Evolutionary conservation across 139 green algal species (phyloP), one percentile per base, ranked within the genome.

Genomic region (Ettlia oleoabundans): DNA sequence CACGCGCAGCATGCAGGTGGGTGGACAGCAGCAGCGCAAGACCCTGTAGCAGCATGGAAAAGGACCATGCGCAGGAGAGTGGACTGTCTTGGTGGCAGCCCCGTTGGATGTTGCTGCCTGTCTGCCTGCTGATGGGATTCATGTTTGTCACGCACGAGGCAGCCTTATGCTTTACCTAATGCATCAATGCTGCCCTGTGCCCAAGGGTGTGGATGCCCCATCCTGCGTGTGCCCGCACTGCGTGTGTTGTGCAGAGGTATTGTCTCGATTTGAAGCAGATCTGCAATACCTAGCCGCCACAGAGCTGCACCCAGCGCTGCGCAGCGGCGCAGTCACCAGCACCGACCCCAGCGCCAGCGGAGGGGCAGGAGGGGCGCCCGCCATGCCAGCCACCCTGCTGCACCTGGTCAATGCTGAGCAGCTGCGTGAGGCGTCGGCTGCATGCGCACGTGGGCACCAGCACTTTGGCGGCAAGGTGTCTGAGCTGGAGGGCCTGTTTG

Each of bases 181-280:
- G n/a, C n/a, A n/a, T n/a, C n/a, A n/a, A 41, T 8, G 19, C 9
- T 55, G 4, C 19, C 70, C 67, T 32, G 37, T 32, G 33, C 42
- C 2, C 15, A n/a, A 42, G 28, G 3, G n/a, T n/a, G n/a, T n/a
- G n/a, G n/a, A n/a, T 6, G 6, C 4, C 32, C n/a, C 47, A 4
- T 22, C 51, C 22, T 2, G 18, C 21, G 18, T 65, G 18, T n/a
- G 21, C 18, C 21, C 55, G 55, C 15, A 9, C 5, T n/a, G 42
- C 0, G 28, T 41, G 42, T 28, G 42, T 19, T 24, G 35, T 76
- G 70, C 69, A 73, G 82, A 91, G 51, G 80, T 96, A 62, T 90
- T 98, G 76, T 51, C 55, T 2, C 82, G 81, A 53, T 97, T 98
- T 80, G 87, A 93, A n/a, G 62, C 76, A 1, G 91, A 98, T 85